Base-by-base conservation (phyloP, 1,284 basidiomycete species). In the Ustilago vetiveriae region DNA sequence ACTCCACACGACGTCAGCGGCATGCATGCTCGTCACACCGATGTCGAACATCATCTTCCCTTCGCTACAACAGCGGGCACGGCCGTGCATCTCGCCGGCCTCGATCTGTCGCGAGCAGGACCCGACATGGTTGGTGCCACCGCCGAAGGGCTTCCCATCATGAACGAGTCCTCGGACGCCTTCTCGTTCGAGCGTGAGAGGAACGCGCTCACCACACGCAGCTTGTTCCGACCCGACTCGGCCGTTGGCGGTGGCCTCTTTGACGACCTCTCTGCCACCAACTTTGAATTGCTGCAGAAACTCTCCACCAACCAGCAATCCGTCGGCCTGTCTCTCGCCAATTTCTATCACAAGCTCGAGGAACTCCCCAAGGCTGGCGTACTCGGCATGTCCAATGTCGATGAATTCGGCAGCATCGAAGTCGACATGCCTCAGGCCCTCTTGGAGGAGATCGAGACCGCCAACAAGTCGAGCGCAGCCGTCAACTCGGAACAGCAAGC, bases 281-380 rank as follows among this genome's bases (percentile, higher is more conserved):
- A 72, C 58, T 48, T 74, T 16, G 75, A 74, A n/a, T 32, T 74
- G 50, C 65, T 72, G 7, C 67, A 66, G 21, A 72, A 69, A 49
- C 52, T 75, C 8, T 62, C 73, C 17, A 50, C 63, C 17, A 54
- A 45, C 17, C 59, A 67, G 43, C 41, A 59, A 10, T 30, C 51
- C 2, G 29, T 52, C 1, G 65, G 53, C 3, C 33, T 64, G 38
- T 60, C 48, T 8, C 57, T 75, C 38, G 44, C 54, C 44, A 63
- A 62, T 45, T 76, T 78, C 50, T 72, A 72, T 37, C 43, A 60
- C 44, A 67, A 73, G 54, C 57, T 78, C 40, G 75, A 78, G 40
- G 59, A 56, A 13, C 56, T 78, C 7, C 75, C 75, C 44, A 78
- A 78, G 40, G 75, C 75, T 14, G 74, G 74, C 29, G 54, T 68